Percentiles rank a stretch among this genome's conserved stretches.
Evolutionary conservation across 768 basidiomycete genomes (phyloP).

Genomic region (Holtermannia corniformis): DNA sequence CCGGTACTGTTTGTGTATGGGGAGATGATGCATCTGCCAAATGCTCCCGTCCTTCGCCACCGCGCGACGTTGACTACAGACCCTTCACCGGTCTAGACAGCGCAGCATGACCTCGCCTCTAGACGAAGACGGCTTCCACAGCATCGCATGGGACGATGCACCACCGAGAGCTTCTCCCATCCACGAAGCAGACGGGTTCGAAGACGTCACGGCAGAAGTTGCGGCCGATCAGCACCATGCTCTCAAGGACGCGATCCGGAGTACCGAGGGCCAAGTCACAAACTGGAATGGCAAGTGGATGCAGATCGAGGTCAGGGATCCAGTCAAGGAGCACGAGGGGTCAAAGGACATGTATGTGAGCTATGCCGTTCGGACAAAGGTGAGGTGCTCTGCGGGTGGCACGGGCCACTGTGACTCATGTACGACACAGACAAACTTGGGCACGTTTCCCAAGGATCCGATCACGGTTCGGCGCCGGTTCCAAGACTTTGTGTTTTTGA

Average conservation of each 20-base stretch:
- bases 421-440: slow-evolving; percentile 66
- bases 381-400: slow-evolving; percentile 43
- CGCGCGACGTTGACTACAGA: too few species aligned
- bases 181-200: slow-evolving; percentile 25
- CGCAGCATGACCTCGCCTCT: slow-evolving; percentile 2
- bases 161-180: slow-evolving; percentile 10
- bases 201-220: slow-evolving; percentile 6
- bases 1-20: too few species aligned
- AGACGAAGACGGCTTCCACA: slow-evolving; percentile 36
- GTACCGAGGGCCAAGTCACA: slow-evolving; percentile 9
- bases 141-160: slow-evolving; percentile 35
- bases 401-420: background rate
- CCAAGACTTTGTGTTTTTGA: slow-evolving; percentile 91
- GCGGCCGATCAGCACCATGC: background rate
- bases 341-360: slow-evolving; percentile 96
- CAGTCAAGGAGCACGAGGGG: slow-evolving; percentile 89
- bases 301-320: slow-evolving; percentile 61
- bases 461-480: slow-evolving; percentile 66
- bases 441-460: slow-evolving; percentile 59
- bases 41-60: too few species aligned
- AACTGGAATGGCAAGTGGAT: slow-evolving; percentile 39
- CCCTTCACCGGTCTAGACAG: too few species aligned
- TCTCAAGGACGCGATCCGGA: background rate
- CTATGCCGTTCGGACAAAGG: slow-evolving; percentile 82
- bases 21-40: too few species aligned